These are phyloP conservation scores for Choanephora cucurbitarum DNA, from an alignment of 371 early-diverging fungal species.

Conservation along the genomic window DNA sequence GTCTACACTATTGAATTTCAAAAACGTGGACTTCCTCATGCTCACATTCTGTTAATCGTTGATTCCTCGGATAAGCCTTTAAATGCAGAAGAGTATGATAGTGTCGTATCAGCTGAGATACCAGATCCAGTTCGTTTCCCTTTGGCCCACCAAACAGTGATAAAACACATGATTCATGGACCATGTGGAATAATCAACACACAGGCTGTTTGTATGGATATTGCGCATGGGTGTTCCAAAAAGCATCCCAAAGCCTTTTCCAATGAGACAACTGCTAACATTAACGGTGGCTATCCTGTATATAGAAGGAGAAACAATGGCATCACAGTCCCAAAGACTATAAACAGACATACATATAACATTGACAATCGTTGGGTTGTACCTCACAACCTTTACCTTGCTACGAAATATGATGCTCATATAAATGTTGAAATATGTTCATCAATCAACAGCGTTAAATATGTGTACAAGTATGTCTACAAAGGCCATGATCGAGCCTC, in stretches of 20 bases:
- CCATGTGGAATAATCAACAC: constrained; percentile 29
- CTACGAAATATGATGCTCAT: constrained; percentile 31
- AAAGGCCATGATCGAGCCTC: constrained; percentile 26
- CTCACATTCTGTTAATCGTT: constrained; percentile 7
- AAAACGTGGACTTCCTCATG: constrained; percentile 29
- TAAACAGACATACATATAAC: neutral
- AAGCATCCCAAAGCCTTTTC: constrained; percentile 23
- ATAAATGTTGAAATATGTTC: constrained; percentile 43
- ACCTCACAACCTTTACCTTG: constrained; percentile 27
- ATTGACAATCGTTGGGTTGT: constrained; percentile 32
- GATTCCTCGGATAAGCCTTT: neutral
- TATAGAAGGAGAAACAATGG: constrained; percentile 1
- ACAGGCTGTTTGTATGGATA: constrained; percentile 31
- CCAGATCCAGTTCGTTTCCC: constrained; percentile 21
- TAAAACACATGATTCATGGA: constrained; percentile 35
- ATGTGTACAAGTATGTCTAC: constrained; percentile 30
- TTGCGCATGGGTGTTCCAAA: constrained; percentile 26
- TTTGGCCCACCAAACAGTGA: constrained; percentile 28
- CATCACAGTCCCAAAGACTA: too few relatives aligned
- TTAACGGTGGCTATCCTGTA: neutral
- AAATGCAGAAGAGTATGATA: neutral
- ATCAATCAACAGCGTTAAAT: constrained; percentile 17
- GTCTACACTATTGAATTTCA: constrained; percentile 28
- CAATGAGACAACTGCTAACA: constrained; percentile 18
- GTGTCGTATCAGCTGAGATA: constrained; percentile 1